Evolutionary conservation across 2,329 filamentous ascomycete genomes (phyloP), one percentile per base, ranked within the genome.

Genomic region (Arthroderma sp.): DNA sequence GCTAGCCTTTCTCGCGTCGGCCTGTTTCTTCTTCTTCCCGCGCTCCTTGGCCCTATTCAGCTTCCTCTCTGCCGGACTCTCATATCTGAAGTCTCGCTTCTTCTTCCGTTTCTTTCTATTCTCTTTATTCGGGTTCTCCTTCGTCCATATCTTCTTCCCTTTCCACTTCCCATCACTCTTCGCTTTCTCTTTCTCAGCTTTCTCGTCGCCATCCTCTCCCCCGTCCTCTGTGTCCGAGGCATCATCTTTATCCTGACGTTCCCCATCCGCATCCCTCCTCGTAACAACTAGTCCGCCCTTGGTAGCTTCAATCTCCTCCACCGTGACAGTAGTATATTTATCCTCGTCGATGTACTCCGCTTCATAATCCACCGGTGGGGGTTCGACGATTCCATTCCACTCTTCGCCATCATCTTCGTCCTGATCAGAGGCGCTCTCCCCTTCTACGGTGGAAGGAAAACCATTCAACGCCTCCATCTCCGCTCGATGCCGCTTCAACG

Each of bases 261-360:
- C 58, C n/a, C 64, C 65, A 49, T 62, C 66, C 56, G 70, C 64
- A 54, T 65, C 62, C 39, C 69, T 64, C 43, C 68, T 71, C 2
- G 77, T 76, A 64, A 81, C 84, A 58, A 81, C 78, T 52, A 94
- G 74, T 0, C 88, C 88, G 57, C 90, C 83, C 63, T 82, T 82
- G 11, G 86, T 85, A 15, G 94, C 81, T 61, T 85, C 86, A 63
- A 98, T 89, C 9, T 87, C 86, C 70, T 96, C 91, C 1, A 98
- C 84, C 0, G 88, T 96, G 25, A 98, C 93, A 0, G 89, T 95
- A 0, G 93, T 97, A 70, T 89, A 96, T 68, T 87, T 87, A 71
- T 96, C 91, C 70, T 97, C 93, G 70, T 98, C 93, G 63, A 96
- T 82, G 73, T 96, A 98, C 71, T 97, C 90, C 63, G 91, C 90